Evolutionary conservation across 2,329 filamentous ascomycete species (phyloP).

Genomic region (Penicillium polonicum): DNA sequence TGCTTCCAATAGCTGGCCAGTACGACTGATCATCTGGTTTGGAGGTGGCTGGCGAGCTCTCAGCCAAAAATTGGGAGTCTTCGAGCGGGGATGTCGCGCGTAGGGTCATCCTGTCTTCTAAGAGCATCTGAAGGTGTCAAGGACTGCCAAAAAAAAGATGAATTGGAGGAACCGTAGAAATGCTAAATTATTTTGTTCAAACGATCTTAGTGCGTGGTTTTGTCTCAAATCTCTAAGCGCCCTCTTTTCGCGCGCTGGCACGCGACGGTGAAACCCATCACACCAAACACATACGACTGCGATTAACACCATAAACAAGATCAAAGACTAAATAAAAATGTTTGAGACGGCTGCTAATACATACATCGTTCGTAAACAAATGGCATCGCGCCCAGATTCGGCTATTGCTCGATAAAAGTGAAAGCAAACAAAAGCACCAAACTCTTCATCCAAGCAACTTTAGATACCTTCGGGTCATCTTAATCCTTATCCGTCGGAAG

Average conservation of each 20-base stretch:
- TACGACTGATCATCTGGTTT: background rate
- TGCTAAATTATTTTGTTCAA: background rate
- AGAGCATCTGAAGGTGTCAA: background rate
- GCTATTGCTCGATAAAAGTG: too few relatives aligned
- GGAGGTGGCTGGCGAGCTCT: background rate
- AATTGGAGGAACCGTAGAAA: background rate
- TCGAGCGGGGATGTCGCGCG: background rate
- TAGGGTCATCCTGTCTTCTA: background rate
- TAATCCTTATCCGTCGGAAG: too few relatives aligned
- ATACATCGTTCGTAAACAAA: too few relatives aligned
- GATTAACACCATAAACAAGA: too few relatives aligned
- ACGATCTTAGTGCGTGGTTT: background rate
- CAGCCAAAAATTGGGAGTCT: background rate
- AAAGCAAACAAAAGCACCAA: too few relatives aligned
- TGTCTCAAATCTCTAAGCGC: background rate
- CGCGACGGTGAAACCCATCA: background rate
- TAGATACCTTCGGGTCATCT: too few relatives aligned
- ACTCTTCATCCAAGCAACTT: too few relatives aligned
- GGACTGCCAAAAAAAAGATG: background rate
- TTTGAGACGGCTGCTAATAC: too few relatives aligned
- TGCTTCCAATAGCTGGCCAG: slow-evolving; percentile 24
- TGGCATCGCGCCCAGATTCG: too few relatives aligned
- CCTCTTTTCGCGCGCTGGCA: background rate
- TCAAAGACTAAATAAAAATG: too few relatives aligned
- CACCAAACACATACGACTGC: background rate